Evolutionary conservation across 306 rosid genomes (phyloP), one percentile per base, ranked within the genome.

Genomic region (Prunus davidiana): DNA sequence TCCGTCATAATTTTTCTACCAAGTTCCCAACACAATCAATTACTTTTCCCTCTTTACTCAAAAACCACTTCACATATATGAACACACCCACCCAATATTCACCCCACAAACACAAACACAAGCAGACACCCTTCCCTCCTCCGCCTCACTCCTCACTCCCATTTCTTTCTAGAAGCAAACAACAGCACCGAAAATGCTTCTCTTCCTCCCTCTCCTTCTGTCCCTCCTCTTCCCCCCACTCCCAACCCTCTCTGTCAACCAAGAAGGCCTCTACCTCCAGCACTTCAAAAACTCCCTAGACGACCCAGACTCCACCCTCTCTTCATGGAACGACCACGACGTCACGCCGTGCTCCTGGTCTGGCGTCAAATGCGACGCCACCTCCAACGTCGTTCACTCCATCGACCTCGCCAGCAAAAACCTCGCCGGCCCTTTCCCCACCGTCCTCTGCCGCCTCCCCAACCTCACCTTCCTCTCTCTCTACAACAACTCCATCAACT

Each of bases 401-500:
- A 32, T 95, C 19, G 80, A 89, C 82, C 93, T 95, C 86, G 67
- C 97, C 64, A 71, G 64, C 81, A 13, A 85, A 81, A 86, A 86
- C 76, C 28, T 95, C 55, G 74, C 75, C 3, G 96, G 97, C 20
- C 84, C 91, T 27, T 79, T 92, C 67, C 83, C 90, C n/a, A 51
- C 86, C 60, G 70, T 61, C 46, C 88, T 95, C 81, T 95, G 98
- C 76, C 83, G 75, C 45, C 89, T 95, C 58, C 60, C 64, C 5
- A 78, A 82, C 72, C 92, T 95, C 68, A 62, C 88, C 13, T 83
- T 75, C 66, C 18, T 95, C 22, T 77, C 83, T 24, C 81, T 95
- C 73, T 83, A 3, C 80, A 90, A 90, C 84, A 95, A 92, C 89
- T 86, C 92, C 84, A 84, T 95, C 68, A 84, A 84, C 84, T 61